Conservation (phyloP, 139 green algal genomes). For the Picochlorum sp. region DNA sequence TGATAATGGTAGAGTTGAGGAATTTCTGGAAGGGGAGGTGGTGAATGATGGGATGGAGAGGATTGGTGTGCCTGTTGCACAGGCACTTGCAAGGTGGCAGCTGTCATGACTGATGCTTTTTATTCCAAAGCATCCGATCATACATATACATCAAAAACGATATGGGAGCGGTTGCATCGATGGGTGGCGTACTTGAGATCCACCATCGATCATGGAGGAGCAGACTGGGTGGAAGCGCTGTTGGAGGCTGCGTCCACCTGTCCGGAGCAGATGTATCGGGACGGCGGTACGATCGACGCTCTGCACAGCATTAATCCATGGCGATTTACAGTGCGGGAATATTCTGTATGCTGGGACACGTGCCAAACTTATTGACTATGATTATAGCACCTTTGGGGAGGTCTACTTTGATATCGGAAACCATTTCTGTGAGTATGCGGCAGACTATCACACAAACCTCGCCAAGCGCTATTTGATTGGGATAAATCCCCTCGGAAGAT, state of each 20-base stretch:
- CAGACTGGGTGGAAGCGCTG: too few relatives aligned
- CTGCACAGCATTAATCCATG: constrained; percentile 57
- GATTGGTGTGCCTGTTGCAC: constrained; percentile 32
- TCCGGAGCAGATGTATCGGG: too few relatives aligned
- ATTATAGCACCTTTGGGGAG: constrained; percentile 27
- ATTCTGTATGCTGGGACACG: constrained; percentile 35
- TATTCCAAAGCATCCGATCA: neutral
- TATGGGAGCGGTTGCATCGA: constrained; percentile 27
- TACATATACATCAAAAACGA: too few relatives aligned
- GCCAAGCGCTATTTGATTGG: constrained; percentile 32
- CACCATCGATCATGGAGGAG: too few relatives aligned
- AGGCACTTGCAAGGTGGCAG: constrained; percentile 48
- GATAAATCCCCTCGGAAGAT: constrained; percentile 30
- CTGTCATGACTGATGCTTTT: constrained; percentile 23
- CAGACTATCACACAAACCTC: constrained; percentile 40
- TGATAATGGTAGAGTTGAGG: constrained; percentile 47
- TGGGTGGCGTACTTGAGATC: constrained; percentile 11
- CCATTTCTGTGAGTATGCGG: constrained; percentile 63
- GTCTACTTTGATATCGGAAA: constrained; percentile 63
- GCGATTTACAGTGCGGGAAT: constrained; percentile 69
- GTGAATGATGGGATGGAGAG: constrained; percentile 30
- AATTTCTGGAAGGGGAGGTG: constrained; percentile 43
- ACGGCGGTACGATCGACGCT: neutral
- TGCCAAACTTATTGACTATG: constrained; percentile 59
- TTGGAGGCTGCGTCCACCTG: too few relatives aligned